phyloP scores from a whole-genome alignment of 805 yeast genomes.

The Saccharomycopsis guyanensis region DNA sequence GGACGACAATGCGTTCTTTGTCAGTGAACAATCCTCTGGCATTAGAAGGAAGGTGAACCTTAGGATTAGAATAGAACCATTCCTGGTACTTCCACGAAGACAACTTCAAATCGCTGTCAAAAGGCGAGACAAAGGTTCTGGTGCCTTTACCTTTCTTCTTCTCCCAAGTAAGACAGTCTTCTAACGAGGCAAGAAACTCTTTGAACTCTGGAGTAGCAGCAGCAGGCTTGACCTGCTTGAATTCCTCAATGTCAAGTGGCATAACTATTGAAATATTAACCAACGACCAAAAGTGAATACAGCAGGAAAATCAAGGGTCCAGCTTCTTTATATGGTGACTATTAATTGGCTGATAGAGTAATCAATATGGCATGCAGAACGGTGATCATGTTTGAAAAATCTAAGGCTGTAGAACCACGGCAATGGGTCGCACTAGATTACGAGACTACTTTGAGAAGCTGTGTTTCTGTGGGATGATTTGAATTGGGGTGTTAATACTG shows the following conservation, averaged over 20 bases:
- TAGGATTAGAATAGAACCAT: constrained; percentile 64
- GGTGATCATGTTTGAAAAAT: too few relatives aligned
- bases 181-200: constrained; percentile 4
- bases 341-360: background rate
- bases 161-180: constrained; percentile 2
- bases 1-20: constrained; percentile 45
- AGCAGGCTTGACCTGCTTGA: background rate
- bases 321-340: background rate
- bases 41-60: constrained; percentile 49
- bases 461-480: too few relatives aligned
- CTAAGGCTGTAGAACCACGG: too few relatives aligned
- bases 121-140: background rate
- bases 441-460: too few relatives aligned
- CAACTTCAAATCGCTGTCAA: constrained; percentile 4
- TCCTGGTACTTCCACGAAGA: constrained; percentile 80
- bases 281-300: too few relatives aligned
- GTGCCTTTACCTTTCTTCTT: constrained; percentile 14
- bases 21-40: constrained; percentile 80
- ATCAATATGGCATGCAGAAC: background rate
- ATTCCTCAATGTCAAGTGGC: too few relatives aligned
- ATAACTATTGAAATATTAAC: too few relatives aligned
- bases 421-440: too few relatives aligned
- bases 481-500: too few relatives aligned
- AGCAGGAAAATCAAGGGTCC: too few relatives aligned
- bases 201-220: background rate